Base-by-base conservation (phyloP, 176 grass and related monocot genomes). In the Areca catechu region DNA sequence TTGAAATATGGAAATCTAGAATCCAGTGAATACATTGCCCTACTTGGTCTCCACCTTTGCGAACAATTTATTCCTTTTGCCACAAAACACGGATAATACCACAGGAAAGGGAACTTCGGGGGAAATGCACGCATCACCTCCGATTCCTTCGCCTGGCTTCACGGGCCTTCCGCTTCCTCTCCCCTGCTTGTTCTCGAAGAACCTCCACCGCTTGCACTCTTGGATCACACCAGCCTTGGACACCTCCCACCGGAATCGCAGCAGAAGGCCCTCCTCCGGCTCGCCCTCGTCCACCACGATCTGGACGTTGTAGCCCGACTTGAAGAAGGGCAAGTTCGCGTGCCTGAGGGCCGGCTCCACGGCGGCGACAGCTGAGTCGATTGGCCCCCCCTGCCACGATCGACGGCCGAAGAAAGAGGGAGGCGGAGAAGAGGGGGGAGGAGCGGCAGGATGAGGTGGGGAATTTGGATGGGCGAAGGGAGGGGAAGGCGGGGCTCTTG, bases 271-370 rank as follows among this genome's bases (percentile, higher is more conserved):
- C 22, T 97, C 86, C 50, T 81, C 72, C 16, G 86, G 74, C 51
- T 89, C 93, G 72, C 77, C 75, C 50, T 92, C 93, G 60, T 91
- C 92, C 54, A 98, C 82, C 22, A 88, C 52, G 65, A 98, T 79
- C 81, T 92, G 87, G 64, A 92, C 93, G 69, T 98, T 91, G 71
- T 78, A 98, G 6, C 81, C 81, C 52, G 69, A 22, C 10, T 16
- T 17, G 49, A 22, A 62, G 69, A 72, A 37, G 58, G 62, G 18
- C 49, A 54, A 19, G 49, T 54, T 53, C 9, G 69, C 48, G 17
- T 54, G 24, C 22, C 19, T 48, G 25, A 54, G 49, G 3, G 58
- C 50, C 5, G 69, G 58, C 18, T 72, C n/a, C 49, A 72, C 49
- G 16, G 57, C 18, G 49, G 57, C 18, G 7, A 17, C 49, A 17